These are phyloP conservation scores for Pseudogymnoascus sp. DNA, from an alignment of 2,329 filamentous ascomycete species.

Conservation along the genomic window DNA sequence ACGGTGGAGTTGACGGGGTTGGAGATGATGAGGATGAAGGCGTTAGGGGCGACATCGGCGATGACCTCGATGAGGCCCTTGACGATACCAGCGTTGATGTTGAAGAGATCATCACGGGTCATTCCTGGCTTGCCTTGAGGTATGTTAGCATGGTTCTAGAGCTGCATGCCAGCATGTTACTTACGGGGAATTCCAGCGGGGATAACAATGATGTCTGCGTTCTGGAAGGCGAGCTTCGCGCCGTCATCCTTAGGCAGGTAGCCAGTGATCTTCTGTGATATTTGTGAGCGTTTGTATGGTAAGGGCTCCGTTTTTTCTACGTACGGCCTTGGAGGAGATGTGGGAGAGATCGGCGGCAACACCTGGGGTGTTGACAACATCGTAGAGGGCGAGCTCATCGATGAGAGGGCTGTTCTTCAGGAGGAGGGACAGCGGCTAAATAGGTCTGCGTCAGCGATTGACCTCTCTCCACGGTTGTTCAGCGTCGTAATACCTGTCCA, in stretches of 20 bases:
- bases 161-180: slow-evolving; percentile 30
- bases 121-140: slow-evolving; percentile 89
- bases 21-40: slow-evolving; percentile 93
- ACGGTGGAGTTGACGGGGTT: slow-evolving; percentile 99
- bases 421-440: slow-evolving; percentile 87
- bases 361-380: slow-evolving; percentile 98
- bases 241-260: slow-evolving; percentile 83
- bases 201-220: slow-evolving; percentile 93
- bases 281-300: slow-evolving; percentile 25
- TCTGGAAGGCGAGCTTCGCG: slow-evolving; percentile 80
- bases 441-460: slow-evolving; percentile 10
- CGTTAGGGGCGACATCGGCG: slow-evolving; percentile 84
- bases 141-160: slow-evolving; percentile 12
- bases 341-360: slow-evolving; percentile 95
- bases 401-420: slow-evolving; percentile 85
- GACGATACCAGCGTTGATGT: slow-evolving; percentile 98
- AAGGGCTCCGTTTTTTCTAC: not conserved
- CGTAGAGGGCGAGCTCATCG: slow-evolving; percentile 91
- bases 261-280: slow-evolving; percentile 68
- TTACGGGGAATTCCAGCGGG: slow-evolving; percentile 95
- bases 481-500: slow-evolving; percentile 66
- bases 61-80: slow-evolving; percentile 84
- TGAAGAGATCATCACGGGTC: slow-evolving; percentile 99
- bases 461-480: slow-evolving; percentile 7
- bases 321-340: slow-evolving; percentile 76